Base-by-base conservation (phyloP, 106 monocot species). In the Platanthera zijinensis region DNA sequence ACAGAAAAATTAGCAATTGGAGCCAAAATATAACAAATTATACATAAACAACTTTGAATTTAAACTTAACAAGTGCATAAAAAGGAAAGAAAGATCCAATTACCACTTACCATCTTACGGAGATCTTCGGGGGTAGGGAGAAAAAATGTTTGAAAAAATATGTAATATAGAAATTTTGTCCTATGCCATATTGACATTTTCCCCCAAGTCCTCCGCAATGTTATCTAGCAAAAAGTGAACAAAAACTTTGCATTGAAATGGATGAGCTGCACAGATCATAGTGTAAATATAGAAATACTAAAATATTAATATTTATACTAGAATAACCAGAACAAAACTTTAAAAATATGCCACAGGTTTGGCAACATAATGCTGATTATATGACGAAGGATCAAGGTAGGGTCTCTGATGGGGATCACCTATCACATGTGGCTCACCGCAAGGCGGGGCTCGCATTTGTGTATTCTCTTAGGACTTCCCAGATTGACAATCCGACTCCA, bases 141-240 rank as follows among this genome's bases (percentile, higher is more conserved):
- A 80, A 94, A 97, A 45, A 89, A 50, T 52, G 91, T 75, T 85
- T 97, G 94, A 74, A 91, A 94, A 66, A 97, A 48, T 47, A 91
- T 85, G 79, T 80, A 82, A 81, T 86, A 97, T n/a, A 97, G 50
- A 84, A 97, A 89, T 72, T 97, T 97, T 69, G 80, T 52, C 73
- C 84, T 87, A 64, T 97, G 94, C 97, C 97, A 97, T 12, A 86
- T 61, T 39, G 94, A 73, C 97, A 97, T 94, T 50, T 76, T 91
- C 17, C 94, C 91, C 97, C 97, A 97, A 67, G 94, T 89, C 79
- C 97, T 93, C 68, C 84, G 81, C 74, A 97, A 80, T 69, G 97
- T 94, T 69, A 97, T 86, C 97, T 97, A 72, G 77, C 10, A 56
- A 77, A 80, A 39, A 47, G 57, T 48, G 45, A 52, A 80, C 69